Percentiles rank a stretch among this genome's conserved stretches.
Evolutionary conservation across 345 rosid species (phyloP).

Genomic region (Citrus reticulata): DNA sequence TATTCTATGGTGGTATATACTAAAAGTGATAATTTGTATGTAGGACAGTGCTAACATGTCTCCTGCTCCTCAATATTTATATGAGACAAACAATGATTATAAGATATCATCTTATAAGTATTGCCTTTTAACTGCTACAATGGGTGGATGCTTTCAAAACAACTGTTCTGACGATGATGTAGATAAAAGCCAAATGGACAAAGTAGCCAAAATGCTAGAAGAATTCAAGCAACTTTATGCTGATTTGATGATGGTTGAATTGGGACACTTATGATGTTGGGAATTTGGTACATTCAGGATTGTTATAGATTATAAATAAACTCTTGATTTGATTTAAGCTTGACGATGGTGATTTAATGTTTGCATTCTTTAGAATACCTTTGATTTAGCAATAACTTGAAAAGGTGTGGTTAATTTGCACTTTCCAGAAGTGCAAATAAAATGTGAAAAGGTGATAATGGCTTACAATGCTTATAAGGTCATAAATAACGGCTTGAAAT

Average conservation of each 20-base stretch:
- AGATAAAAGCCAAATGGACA: not conserved
- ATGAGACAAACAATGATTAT: too few relatives aligned
- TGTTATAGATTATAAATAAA: not conserved
- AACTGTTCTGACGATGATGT: not conserved
- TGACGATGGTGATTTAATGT: too few relatives aligned
- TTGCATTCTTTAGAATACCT: too few relatives aligned
- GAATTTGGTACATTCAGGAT: not conserved
- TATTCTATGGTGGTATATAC: too few relatives aligned
- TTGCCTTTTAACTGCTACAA: conserved; percentile 10
- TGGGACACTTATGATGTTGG: too few relatives aligned
- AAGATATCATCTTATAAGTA: not conserved
- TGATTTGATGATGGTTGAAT: not conserved
- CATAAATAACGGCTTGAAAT: too few relatives aligned
- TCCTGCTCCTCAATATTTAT: too few relatives aligned
- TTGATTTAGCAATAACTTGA: too few relatives aligned
- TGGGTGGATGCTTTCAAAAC: not conserved
- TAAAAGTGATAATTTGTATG: too few relatives aligned
- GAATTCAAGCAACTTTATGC: not conserved
- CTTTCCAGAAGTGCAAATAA: too few relatives aligned
- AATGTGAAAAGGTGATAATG: not conserved
- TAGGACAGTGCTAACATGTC: too few relatives aligned
- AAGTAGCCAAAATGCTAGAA: not conserved
- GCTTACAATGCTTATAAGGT: too few relatives aligned
- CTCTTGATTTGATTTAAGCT: not conserved
- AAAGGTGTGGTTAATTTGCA: not conserved